Evolutionary conservation across 495 filamentous ascomycete species (phyloP).

Genomic region (Aspergillus steynii): DNA sequence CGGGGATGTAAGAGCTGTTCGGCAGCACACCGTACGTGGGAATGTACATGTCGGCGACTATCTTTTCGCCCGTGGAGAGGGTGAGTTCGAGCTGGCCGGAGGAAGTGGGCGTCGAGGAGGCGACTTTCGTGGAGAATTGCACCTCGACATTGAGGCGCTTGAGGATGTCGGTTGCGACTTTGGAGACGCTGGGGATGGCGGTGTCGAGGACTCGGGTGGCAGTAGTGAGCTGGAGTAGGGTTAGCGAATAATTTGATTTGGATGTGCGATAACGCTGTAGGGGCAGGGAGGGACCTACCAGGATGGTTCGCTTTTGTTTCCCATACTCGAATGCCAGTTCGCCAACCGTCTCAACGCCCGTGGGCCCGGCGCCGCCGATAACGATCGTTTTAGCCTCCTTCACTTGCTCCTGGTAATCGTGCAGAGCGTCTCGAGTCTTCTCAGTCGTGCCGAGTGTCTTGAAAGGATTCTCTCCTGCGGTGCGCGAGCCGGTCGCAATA

Average conservation of each 20-base stretch:
- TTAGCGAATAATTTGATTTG: not conserved
- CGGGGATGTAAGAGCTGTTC: not conserved
- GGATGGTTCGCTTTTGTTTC: not conserved
- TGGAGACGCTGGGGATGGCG: not conserved
- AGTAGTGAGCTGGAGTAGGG: not conserved
- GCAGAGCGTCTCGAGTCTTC: not conserved
- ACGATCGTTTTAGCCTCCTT: constrained; percentile 1
- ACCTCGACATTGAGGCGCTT: not conserved
- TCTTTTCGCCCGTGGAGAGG: not conserved
- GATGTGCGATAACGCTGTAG: too few relatives aligned
- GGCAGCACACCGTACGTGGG: not conserved
- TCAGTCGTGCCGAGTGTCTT: not conserved
- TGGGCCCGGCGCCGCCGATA: constrained; percentile 3
- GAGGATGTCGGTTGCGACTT: not conserved
- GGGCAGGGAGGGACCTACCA: not conserved
- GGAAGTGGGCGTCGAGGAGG: too few relatives aligned
- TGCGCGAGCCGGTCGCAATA: not conserved
- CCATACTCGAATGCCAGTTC: not conserved
- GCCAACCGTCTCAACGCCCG: constrained; percentile 1
- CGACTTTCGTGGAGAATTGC: not conserved
- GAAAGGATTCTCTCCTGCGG: not conserved
- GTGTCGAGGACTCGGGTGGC: not conserved
- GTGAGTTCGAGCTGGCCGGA: not conserved
- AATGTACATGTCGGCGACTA: constrained; percentile 1
- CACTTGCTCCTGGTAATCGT: not conserved